Evolutionary conservation across 495 filamentous ascomycete genomes (phyloP).

Genomic region (Rostrohypoxylon terebratum): DNA sequence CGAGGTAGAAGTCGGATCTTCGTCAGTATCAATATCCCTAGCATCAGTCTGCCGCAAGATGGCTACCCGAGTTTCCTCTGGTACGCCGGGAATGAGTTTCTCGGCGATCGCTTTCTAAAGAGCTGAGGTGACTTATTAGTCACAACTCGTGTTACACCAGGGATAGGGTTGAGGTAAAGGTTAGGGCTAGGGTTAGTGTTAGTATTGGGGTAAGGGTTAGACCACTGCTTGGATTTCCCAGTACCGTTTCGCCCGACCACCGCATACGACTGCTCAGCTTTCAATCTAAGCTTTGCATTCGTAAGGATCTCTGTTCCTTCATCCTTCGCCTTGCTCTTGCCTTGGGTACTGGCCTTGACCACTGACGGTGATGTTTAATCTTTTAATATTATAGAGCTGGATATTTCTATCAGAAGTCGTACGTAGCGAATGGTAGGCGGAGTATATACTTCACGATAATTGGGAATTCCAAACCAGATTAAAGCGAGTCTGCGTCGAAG

Average conservation of each 20-base stretch:
- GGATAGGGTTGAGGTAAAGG: not conserved
- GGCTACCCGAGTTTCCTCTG: constrained; percentile 72
- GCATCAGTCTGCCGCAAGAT: constrained; percentile 76
- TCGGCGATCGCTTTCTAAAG: constrained; percentile 79
- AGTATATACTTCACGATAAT: constrained; percentile 61
- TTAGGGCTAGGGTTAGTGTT: not conserved
- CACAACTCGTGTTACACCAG: not conserved
- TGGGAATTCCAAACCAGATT: constrained; percentile 64
- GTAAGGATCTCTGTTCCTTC: constrained; percentile 74
- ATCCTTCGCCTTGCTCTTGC: constrained; percentile 63
- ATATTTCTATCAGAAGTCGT: constrained; percentile 6
- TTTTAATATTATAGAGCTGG: constrained; percentile 76
- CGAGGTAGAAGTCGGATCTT: constrained; percentile 11
- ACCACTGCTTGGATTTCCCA: constrained; percentile 78
- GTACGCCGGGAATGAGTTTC: constrained; percentile 82
- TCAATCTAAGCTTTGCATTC: constrained; percentile 75
- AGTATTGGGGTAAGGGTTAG: not conserved
- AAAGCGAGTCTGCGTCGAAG: constrained; percentile 70
- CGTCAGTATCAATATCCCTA: constrained; percentile 48
- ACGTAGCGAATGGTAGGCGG: not conserved
- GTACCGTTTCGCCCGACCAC: constrained; percentile 81
- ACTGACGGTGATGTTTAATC: constrained; percentile 71
- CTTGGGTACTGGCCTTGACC: constrained; percentile 42
- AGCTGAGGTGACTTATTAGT: constrained; percentile 56
- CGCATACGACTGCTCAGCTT: constrained; percentile 77